Evolutionary conservation across 2,329 filamentous ascomycete genomes (phyloP).

Genomic region (Curvularia lunata): DNA sequence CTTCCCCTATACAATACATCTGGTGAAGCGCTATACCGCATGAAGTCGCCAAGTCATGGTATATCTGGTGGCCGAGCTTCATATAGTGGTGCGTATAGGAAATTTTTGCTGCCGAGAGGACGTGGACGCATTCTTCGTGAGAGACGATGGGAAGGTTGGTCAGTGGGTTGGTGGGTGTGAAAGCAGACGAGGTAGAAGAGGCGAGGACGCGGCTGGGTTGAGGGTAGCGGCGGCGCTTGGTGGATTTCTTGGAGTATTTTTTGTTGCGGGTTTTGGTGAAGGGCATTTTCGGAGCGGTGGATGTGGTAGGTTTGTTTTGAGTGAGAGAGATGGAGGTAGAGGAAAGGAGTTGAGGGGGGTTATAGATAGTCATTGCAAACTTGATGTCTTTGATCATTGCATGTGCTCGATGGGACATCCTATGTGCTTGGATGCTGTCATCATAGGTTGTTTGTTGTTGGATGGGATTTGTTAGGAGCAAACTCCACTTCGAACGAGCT

Average conservation of each 20-base stretch:
- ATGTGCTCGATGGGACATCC: background rate
- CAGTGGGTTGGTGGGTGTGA: background rate
- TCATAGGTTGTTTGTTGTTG: background rate
- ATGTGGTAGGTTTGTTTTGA: background rate
- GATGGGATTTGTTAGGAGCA: background rate
- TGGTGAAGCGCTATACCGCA: background rate
- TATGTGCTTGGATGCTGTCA: background rate
- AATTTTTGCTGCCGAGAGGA: background rate
- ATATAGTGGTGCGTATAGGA: background rate
- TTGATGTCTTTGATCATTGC: background rate
- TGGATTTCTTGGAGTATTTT: too few relatives aligned
- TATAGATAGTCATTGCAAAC: background rate
- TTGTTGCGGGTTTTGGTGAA: background rate
- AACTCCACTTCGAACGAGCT: background rate
- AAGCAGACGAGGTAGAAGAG: background rate
- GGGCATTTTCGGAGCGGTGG: background rate
- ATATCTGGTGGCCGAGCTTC: background rate
- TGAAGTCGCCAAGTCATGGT: background rate
- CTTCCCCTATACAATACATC: background rate
- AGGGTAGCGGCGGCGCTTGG: background rate
- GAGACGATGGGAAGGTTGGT: background rate
- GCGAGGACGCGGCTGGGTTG: background rate
- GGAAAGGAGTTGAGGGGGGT: background rate
- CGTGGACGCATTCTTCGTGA: background rate
- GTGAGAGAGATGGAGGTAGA: background rate